Conservation (phyloP, 257 asterid species). For the Mitragyna speciosa region DNA sequence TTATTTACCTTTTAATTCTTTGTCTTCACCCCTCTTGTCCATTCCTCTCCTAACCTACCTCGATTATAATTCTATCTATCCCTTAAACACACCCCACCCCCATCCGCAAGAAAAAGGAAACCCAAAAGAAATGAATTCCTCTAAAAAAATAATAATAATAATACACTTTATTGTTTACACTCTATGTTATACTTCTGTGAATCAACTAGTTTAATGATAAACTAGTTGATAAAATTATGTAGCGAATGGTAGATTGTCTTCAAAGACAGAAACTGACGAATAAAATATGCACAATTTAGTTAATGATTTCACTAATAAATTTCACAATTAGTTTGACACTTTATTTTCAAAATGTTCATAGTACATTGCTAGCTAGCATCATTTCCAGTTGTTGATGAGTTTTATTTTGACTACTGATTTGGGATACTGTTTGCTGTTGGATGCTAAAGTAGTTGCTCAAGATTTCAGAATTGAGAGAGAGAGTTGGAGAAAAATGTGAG, state of each 20-base stretch:
- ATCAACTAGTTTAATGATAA: too few relatives aligned
- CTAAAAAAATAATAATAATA: too few relatives aligned
- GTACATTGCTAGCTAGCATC: neutral
- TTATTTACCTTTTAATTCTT: slow-evolving; percentile 35
- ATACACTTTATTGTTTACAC: too few relatives aligned
- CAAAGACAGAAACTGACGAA: neutral
- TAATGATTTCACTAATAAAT: too few relatives aligned
- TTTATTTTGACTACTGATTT: slow-evolving; percentile 3
- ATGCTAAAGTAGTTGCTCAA: slow-evolving; percentile 9
- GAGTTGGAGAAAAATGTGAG: neutral
- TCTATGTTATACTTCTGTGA: too few relatives aligned
- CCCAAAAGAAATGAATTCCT: neutral
- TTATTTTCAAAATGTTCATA: neutral
- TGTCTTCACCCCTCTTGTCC: slow-evolving; percentile 39
- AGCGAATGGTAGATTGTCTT: neutral
- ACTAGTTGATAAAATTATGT: neutral
- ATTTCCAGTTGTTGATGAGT: slow-evolving; percentile 1
- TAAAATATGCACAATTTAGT: neutral
- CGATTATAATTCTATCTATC: neutral
- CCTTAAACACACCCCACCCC: neutral
- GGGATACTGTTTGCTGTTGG: neutral
- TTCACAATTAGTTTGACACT: too few relatives aligned
- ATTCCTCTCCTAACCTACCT: slow-evolving; percentile 10
- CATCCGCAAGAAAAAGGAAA: too few relatives aligned
- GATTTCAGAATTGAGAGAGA: neutral